Evolutionary conservation across 2,329 filamentous ascomycete species (phyloP), one percentile per base, ranked within the genome.

Genomic region (Fusarium agapanthi): DNA sequence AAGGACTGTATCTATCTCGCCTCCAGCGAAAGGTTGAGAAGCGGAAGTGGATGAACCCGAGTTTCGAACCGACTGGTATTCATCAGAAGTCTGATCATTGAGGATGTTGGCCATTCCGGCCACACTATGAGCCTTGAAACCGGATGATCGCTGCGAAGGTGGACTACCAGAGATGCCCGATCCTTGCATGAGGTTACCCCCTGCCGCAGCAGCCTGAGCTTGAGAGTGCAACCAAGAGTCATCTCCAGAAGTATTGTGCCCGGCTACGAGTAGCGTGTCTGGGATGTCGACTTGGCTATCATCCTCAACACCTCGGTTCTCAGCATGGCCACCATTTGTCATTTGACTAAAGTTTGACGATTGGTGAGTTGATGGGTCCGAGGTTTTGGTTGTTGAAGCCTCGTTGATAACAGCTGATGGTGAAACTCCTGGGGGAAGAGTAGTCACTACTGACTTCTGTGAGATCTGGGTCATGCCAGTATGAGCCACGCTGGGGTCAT

Each of bases 311-410:
- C 67, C 70, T 44, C 75, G 77, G 76, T 83, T 87, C 60, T 85
- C 88, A 16, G 78, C 81, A 62, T 89, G 87, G 34, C 83, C 82
- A 26, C 92, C 92, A 69, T 95, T 94, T 6, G 91, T 93, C 65
- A 88, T 87, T 79, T 95, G 92, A 0, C 92, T 91, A 80, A 88
- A 88, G 72, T 89, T 87, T 6, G 88, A 90, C 3, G 89, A 91
- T 18, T 90, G 91, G 58, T 86, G 84, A 22, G 85, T 84, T 7
- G 92, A 94, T 11, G 90, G 88, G 69, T 93, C 90, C 2, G 93
- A 94, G 5, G 93, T 95, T 82, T 97, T 96, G n/a, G 95, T 97
- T 3, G 95, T 97, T 5, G 95, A 97, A 4, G 95, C 95, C 77
- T 97, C 95, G 76, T 98, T 98, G 59, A 91, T 84, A 65, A 88